Evolutionary conservation across 805 yeast species (phyloP).

Genomic region (Metschnikowia santaceciliae): DNA sequence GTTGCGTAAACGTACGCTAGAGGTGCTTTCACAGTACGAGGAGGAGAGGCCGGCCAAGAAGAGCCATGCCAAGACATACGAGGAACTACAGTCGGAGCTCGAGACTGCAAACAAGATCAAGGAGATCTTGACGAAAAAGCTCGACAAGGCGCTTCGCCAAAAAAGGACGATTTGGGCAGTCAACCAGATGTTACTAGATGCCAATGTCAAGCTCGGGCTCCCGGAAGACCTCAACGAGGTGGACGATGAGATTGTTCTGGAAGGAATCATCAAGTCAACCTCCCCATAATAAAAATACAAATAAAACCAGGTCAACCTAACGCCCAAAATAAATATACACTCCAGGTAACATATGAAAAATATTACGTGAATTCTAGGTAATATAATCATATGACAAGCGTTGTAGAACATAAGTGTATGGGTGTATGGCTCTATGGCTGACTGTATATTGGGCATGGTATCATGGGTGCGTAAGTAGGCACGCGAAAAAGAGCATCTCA

Average conservation of each 20-base stretch:
- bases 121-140: constrained; percentile 29
- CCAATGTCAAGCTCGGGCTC: constrained; percentile 36
- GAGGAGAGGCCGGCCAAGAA: background rate
- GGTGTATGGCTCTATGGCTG: too few species aligned
- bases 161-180: constrained; percentile 37
- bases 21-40: background rate
- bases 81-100: constrained; percentile 27
- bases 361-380: too few species aligned
- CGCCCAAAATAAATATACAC: too few species aligned
- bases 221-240: constrained; percentile 20
- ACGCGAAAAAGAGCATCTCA: constrained; percentile 2
- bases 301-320: too few species aligned
- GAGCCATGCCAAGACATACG: constrained; percentile 14
- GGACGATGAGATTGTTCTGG: constrained; percentile 17
- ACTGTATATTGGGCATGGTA: background rate
- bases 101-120: constrained; percentile 39
- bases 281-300: too few species aligned
- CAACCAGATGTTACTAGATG: constrained; percentile 43
- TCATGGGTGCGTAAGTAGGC: background rate
- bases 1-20: constrained; percentile 8
- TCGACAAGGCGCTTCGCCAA: constrained; percentile 23
- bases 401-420: too few species aligned
- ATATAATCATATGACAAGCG: too few species aligned
- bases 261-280: constrained; percentile 5
- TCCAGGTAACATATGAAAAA: too few species aligned